A percentile compares a stretch with the other conserved stretches of the same genome.
phyloP scores from a whole-genome alignment of 345 rosid genomes.

The Tarenaya hassleriana region DNA sequence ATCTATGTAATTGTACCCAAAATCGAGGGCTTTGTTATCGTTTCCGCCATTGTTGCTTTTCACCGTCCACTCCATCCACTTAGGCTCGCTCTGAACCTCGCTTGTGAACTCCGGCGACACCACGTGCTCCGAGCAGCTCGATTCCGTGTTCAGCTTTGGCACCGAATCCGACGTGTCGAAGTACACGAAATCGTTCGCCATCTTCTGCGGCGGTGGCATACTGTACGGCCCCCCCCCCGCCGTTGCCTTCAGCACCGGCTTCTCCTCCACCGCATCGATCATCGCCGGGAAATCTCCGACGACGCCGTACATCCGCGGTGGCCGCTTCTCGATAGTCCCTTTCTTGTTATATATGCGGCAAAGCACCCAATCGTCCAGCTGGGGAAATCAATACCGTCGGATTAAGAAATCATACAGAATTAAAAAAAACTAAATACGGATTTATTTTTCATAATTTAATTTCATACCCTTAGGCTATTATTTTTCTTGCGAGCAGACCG shows the following conservation, averaged over 20 bases:
- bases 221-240: slow-evolving; percentile 19
- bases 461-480: slow-evolving; percentile 71
- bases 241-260: slow-evolving; percentile 17
- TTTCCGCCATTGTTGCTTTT: not conserved
- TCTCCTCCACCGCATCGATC: slow-evolving; percentile 22
- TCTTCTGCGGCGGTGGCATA: slow-evolving; percentile 9
- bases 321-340: slow-evolving; percentile 58
- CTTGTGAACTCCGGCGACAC: slow-evolving; percentile 81
- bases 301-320: slow-evolving; percentile 9
- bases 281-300: not conserved
- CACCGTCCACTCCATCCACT: slow-evolving; percentile 46
- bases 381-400: slow-evolving; percentile 20
- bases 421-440: too few species aligned
- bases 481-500: slow-evolving; percentile 79
- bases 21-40: slow-evolving; percentile 27
- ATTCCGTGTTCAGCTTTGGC: slow-evolving; percentile 79
- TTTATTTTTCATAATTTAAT: too few species aligned
- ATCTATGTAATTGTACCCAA: slow-evolving; percentile 46
- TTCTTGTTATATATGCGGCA: slow-evolving; percentile 97
- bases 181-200: slow-evolving; percentile 26
- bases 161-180: slow-evolving; percentile 81
- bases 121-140: slow-evolving; percentile 95
- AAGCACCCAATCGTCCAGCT: slow-evolving; percentile 98
- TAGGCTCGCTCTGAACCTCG: slow-evolving; percentile 95
- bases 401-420: not conserved